A percentile compares a stretch with the other conserved stretches of the same genome.
These are phyloP conservation scores for Paspalum notatum DNA, from an alignment of 176 grass and related monocot genomes.

Conservation along the genomic window DNA sequence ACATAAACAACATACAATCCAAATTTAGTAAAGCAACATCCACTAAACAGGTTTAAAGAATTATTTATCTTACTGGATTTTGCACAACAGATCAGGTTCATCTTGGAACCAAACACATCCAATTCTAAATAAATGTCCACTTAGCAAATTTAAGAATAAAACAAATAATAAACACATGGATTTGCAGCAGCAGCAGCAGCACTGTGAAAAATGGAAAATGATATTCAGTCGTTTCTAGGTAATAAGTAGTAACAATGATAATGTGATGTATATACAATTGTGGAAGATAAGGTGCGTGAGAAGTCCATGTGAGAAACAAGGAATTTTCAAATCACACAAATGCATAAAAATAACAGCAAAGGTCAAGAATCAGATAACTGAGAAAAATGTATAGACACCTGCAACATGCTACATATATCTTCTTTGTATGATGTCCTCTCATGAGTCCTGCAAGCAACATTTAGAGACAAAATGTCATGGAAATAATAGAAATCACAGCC, in stretches of 20 bases:
- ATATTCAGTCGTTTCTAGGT: not conserved
- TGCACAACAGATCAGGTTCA: not conserved
- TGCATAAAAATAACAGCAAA: constrained; percentile 9
- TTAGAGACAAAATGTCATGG: constrained; percentile 9
- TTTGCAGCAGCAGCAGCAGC: not conserved
- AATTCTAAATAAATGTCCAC: not conserved
- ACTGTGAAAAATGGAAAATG: not conserved
- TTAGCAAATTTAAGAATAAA: not conserved
- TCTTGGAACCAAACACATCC: not conserved
- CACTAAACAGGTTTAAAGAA: not conserved
- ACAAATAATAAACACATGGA: not conserved
- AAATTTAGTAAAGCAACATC: constrained; percentile 11
- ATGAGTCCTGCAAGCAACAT: constrained; percentile 46
- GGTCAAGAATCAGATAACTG: constrained; percentile 19
- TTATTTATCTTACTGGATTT: not conserved
- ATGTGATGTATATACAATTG: constrained; percentile 14
- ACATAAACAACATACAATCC: constrained; percentile 1
- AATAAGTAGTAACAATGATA: not conserved
- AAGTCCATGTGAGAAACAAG: constrained; percentile 12
- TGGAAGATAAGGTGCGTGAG: not conserved
- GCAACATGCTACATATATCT: constrained; percentile 45
- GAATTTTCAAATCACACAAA: not conserved
- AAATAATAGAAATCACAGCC: constrained; percentile 2
- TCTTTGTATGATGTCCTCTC: constrained; percentile 24
- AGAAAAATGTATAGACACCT: constrained; percentile 37